Base-by-base conservation (phyloP, 768 basidiomycete genomes). In the Sporobolomyces phaffii region DNA sequence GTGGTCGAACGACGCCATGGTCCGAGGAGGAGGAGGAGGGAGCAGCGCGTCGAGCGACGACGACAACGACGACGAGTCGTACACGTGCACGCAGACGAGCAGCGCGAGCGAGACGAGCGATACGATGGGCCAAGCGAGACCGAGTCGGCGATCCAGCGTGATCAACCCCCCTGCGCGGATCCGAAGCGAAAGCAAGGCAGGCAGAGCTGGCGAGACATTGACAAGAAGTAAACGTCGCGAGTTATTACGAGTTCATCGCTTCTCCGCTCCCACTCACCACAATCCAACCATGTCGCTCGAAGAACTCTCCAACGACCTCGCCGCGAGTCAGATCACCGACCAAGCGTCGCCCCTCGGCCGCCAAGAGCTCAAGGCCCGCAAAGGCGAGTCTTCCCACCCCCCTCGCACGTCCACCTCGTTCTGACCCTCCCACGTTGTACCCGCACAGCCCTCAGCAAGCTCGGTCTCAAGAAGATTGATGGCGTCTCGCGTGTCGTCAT, bases 401-500 rank as follows among this genome's bases (percentile, higher is more conserved):
- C 41, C 24, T 24, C 18, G 7, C 14, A 6, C 22, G 13, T 40
- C n/a, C 28, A 13, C 8, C 5, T 31, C 29, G 11, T n/a, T 51
- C 45, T 43, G 17, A 28, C 26, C 18, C 31, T 31, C 52, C 17
- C 36, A 29, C 26, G 26, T 26, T 28, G 14, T 18, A 33, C 11
- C 14, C 11, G 8, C 3, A n/a, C 38, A 71, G 91, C 92, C 20
- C 85, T 97, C 59, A 83, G 92, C 72, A 82, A 86, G 73, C 83
- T 98, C 73, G 96, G 96, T 44, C 80, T 99, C 79, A 96, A 96
- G 81, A 87, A 85, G 79, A 88, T 99, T 62, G 84, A 87, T 64
- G 87, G 84, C 74, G 97, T 99, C 79, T 96, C 90, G 74, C 85
- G 96, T 62, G 96, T 99, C 60, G 94, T 91, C 63, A 83, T 99